phyloP scores from a whole-genome alignment of 1,284 basidiomycete species.

The Vanrija pseudolonga region DNA sequence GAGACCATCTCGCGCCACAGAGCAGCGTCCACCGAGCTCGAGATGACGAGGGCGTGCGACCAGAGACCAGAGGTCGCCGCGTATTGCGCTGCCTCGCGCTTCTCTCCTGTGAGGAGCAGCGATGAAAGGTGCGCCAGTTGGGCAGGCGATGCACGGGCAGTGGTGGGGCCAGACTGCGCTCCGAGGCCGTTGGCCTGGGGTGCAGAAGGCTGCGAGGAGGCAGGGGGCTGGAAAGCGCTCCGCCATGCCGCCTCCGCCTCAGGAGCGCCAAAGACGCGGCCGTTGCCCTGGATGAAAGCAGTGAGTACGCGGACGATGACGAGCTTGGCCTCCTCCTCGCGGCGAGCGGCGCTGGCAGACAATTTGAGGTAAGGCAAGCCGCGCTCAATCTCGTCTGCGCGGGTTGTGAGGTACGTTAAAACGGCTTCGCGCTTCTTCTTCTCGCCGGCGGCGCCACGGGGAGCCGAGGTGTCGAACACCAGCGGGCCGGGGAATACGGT shows the following conservation, averaged over 20 bases:
- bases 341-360: slow-evolving; percentile 52
- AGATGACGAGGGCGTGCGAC: slow-evolving; percentile 94
- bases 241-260: slow-evolving; percentile 65
- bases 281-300: slow-evolving; percentile 80
- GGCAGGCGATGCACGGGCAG: slow-evolving; percentile 52
- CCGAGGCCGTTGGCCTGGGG: slow-evolving; percentile 26
- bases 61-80: slow-evolving; percentile 85
- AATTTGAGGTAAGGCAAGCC: slow-evolving; percentile 68
- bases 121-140: slow-evolving; percentile 71
- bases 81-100: slow-evolving; percentile 79
- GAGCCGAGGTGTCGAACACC: slow-evolving; percentile 66
- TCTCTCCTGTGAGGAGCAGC: slow-evolving; percentile 75
- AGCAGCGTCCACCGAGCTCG: slow-evolving; percentile 88
- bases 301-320: slow-evolving; percentile 70
- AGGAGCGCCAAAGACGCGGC: slow-evolving; percentile 71
- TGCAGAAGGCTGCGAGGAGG: slow-evolving; percentile 9
- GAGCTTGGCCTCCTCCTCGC: slow-evolving; percentile 69
- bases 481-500: slow-evolving; percentile 77
- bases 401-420: slow-evolving; percentile 68
- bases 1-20: slow-evolving; percentile 86
- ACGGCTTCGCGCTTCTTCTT: slow-evolving; percentile 83
- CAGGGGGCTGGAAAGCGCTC: slow-evolving; percentile 60
- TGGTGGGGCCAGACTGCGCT: slow-evolving; percentile 10
- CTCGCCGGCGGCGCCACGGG: slow-evolving; percentile 57
- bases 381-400: slow-evolving; percentile 69